These are phyloP conservation scores for Sugiyamaella japonica DNA, from an alignment of 1,139 yeast species.

Conservation along the genomic window DNA sequence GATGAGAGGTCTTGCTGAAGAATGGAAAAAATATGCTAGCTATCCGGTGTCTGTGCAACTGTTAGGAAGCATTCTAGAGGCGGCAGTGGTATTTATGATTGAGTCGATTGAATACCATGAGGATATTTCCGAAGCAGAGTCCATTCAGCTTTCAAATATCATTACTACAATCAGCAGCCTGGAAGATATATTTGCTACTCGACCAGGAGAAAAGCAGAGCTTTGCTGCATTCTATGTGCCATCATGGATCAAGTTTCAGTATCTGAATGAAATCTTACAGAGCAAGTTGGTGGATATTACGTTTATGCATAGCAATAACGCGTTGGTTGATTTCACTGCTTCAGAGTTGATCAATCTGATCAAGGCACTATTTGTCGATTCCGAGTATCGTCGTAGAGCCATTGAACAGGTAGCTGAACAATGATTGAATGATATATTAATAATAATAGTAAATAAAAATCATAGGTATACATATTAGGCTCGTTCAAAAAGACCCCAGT, in stretches of 20 bases:
- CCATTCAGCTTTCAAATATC: constrained; percentile 34
- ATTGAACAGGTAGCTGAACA: constrained; percentile 54
- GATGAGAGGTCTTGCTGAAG: constrained; percentile 25
- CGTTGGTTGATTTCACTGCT: constrained; percentile 67
- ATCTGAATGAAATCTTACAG: constrained; percentile 38
- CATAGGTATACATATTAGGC: constrained; percentile 1
- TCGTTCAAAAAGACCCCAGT: constrained; percentile 36
- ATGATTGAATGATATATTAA: not conserved
- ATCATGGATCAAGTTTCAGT: constrained; percentile 44
- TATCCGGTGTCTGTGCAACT: constrained; percentile 32
- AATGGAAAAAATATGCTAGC: constrained; percentile 29
- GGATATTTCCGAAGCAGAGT: constrained; percentile 41
- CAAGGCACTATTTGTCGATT: constrained; percentile 66
- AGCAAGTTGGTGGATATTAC: constrained; percentile 63
- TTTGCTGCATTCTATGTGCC: constrained; percentile 40
- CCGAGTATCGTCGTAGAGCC: constrained; percentile 60
- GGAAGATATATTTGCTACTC: constrained; percentile 30
- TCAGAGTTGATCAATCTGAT: constrained; percentile 64
- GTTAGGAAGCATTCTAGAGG: constrained; percentile 37
- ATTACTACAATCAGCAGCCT: constrained; percentile 31
- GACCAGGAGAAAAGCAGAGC: constrained; percentile 19
- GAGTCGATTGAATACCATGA: constrained; percentile 30
- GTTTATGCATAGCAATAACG: constrained; percentile 70
- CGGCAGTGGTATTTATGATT: constrained; percentile 32
- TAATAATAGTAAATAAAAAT: not conserved